Evolutionary conservation across 2,329 filamentous ascomycete species (phyloP), one percentile per base, ranked within the genome.

Genomic region (Fusarium sp.): DNA sequence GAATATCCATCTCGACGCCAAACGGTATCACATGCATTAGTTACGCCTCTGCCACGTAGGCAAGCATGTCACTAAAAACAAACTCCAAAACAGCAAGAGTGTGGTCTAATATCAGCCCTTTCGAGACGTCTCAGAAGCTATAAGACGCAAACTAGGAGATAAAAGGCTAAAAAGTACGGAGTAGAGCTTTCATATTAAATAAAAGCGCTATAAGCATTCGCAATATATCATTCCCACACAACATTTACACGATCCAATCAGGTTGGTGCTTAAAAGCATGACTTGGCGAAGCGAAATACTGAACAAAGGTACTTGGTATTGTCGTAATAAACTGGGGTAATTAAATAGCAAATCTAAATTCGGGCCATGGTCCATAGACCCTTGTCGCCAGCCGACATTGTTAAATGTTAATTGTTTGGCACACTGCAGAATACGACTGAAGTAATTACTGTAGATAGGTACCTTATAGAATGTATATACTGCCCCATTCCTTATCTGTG

Each of bases 1-100:
- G 52, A 65, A 65, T 28, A 38, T 52, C 39, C 44, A 52, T 31
- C 26, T 44, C 21, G 15, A 47, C 26, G 23, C 41, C 41, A 33
- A 54, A 38, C 42, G 21, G 16, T 24, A 65, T 65, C 60, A 65
- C 62, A 65, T 65, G 62, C 62, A 65, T 59, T 60, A 46, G 21
- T 42, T 46, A 29, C 24, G 33, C 38, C 52, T 38, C 35, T 47
- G 53, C 41, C 60, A 47, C 53, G 60, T 57, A 65, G 52, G 41
- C 46, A 38, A 57, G 53, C 26, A 39, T 41, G n/a, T 54, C 16
- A 31, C 35, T 21, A 20, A 35, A 18, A 23, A 48, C 26, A 48
- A 46, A 23, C 18, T 39, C 29, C 48, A 31, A 29, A 37, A 8
- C 23, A 24, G 21, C 18, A 41, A 26, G 6, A 15, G 16, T 35